phyloP scores from a whole-genome alignment of 352 stramenopile species.

The Phytophthora pistaciae region DNA sequence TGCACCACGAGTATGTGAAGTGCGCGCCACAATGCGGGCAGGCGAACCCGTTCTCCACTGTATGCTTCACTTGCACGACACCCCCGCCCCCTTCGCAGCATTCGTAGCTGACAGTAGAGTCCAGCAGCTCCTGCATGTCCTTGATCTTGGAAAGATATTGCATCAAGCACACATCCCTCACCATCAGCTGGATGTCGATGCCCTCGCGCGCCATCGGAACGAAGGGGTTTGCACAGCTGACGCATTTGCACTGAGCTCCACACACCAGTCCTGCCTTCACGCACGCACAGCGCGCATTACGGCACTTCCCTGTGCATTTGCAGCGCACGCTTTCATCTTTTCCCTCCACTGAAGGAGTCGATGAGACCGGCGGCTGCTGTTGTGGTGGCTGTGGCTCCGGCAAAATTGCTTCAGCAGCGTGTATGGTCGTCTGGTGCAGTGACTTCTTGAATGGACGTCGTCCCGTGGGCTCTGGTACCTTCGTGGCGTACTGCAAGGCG shows the following conservation, averaged over 20 bases:
- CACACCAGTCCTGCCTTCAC: constrained; percentile 87
- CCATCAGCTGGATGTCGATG: constrained; percentile 77
- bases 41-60: constrained; percentile 66
- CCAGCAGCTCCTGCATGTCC: constrained; percentile 83
- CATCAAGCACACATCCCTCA: constrained; percentile 81
- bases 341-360: constrained; percentile 12
- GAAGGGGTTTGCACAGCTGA: constrained; percentile 83
- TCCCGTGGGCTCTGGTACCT: constrained; percentile 65
- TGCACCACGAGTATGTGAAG: constrained; percentile 89
- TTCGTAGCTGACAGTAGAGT: constrained; percentile 74
- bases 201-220: constrained; percentile 74
- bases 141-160: constrained; percentile 87
- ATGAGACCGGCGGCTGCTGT: constrained; percentile 4
- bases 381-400: constrained; percentile 15
- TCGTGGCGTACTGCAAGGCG: constrained; percentile 50
- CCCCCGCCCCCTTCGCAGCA: constrained; percentile 62
- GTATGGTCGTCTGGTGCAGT: constrained; percentile 51
- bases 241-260: constrained; percentile 80
- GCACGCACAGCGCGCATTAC: constrained; percentile 83
- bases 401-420: constrained; percentile 9
- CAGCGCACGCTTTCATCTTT: constrained; percentile 64
- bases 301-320: constrained; percentile 87
- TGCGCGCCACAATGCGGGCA: constrained; percentile 65
- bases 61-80: constrained; percentile 73
- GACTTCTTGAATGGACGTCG: constrained; percentile 76